Percentiles rank a stretch among this genome's conserved stretches.
Evolutionary conservation across 805 yeast species (phyloP).

Genomic region (Saccharomycopsis babjevae): DNA sequence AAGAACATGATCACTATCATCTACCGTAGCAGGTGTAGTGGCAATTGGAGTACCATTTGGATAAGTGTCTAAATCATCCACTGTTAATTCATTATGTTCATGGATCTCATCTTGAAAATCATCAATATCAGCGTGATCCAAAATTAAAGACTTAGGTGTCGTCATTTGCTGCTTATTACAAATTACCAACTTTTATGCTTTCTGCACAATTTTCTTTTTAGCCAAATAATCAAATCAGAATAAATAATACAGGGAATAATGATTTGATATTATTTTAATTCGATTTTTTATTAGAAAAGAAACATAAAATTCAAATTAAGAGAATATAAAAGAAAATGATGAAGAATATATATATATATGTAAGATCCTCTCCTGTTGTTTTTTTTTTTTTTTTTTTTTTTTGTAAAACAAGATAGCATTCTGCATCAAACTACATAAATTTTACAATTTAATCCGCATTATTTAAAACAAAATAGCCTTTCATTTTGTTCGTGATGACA

Average conservation of each 20-base stretch:
- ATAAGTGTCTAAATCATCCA: background rate
- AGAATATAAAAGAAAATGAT: background rate
- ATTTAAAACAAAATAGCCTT: background rate
- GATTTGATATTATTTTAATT: too few relatives aligned
- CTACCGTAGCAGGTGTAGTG: conserved; percentile 2
- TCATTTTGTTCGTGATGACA: too few relatives aligned
- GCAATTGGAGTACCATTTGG: background rate
- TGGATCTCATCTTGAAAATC: background rate
- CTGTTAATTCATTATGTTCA: background rate
- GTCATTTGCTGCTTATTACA: background rate
- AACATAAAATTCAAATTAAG: background rate
- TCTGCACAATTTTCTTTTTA: background rate
- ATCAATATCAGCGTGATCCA: background rate
- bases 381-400: background rate
- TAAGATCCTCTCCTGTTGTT: background rate
- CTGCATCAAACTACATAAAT: background rate
- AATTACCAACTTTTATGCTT: background rate
- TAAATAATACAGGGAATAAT: too few relatives aligned
- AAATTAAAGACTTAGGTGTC: background rate
- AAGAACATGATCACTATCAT: conserved; percentile 11
- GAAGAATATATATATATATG: background rate
- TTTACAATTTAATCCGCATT: background rate
- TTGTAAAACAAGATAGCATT: background rate
- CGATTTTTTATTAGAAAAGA: too few relatives aligned
- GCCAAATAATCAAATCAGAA: background rate